Evolutionary conservation across 2,329 filamentous ascomycete species (phyloP), one percentile per base, ranked within the genome.

Genomic region (Apiospora sp.): DNA sequence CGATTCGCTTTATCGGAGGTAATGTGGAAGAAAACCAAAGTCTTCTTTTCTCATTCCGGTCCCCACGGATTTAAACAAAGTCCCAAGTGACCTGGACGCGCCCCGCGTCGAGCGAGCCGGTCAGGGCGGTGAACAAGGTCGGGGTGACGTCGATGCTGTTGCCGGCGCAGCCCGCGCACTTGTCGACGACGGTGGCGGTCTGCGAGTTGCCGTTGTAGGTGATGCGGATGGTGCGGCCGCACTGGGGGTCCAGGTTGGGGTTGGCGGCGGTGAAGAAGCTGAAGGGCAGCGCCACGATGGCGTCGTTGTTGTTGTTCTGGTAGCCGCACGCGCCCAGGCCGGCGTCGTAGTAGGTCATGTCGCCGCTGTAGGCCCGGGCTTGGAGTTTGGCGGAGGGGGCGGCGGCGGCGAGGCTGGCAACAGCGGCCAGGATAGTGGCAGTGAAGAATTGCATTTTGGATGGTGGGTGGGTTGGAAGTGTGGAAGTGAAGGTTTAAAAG

Each of bases 111-210:
- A 72, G 69, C 48, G 78, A 44, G 67, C 75, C 73, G 24, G 72
- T 77, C n/a, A 81, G 67, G 22, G 73, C 41, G 72, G 75, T 30
- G 73, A 81, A 82, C 44, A 80, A 78, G 72, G 77, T 58, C 5
- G 79, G 75, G 13, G 80, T 79, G 72, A 81, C 80, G 54, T 81
- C 80, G 75, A 82, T 78, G 68, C 75, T 70, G 10, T 75, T 76
- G 44, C 71, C 71, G 10, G 73, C 72, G 74, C 80, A 82, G 46
- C 61, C 70, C 24, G 76, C 74, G 74, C 80, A 82, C 74, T 79
- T 79, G 75, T 81, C 80, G 67, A 78, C 80, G 67, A 82, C 76
- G 34, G 71, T 77, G 71, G 78, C 80, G 13, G 67, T 71, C 19
- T 73, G 69, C 19, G 74, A 78, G 73, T 77, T 76, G 70, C 76